Conservation (phyloP, 352 stramenopile species). For the Phytophthora melonis region DNA sequence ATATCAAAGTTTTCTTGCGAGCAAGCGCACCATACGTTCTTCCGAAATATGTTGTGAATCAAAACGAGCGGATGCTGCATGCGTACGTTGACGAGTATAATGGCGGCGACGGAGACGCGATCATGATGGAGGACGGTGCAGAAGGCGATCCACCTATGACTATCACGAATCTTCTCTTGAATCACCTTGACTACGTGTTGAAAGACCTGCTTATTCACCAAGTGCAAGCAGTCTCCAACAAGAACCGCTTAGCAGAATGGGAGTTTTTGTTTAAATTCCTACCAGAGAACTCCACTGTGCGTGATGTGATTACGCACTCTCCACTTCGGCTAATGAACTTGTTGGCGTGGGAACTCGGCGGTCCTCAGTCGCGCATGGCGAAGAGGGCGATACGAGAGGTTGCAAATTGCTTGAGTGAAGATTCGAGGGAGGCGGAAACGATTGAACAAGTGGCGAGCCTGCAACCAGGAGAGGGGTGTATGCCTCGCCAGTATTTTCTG, state of each 20-base stretch:
- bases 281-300: slow-evolving; percentile 63
- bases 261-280: slow-evolving; percentile 80
- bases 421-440: slow-evolving; percentile 25
- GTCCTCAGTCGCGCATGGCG: slow-evolving; percentile 54
- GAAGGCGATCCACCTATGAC: slow-evolving; percentile 31
- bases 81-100: slow-evolving; percentile 53
- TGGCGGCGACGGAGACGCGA: slow-evolving; percentile 28
- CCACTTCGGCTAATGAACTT: slow-evolving; percentile 66
- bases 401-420: slow-evolving; percentile 53
- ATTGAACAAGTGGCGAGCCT: slow-evolving; percentile 32
- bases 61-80: slow-evolving; percentile 66
- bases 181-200: slow-evolving; percentile 60
- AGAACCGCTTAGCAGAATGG: slow-evolving; percentile 65
- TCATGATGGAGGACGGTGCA: slow-evolving; percentile 30
- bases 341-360: slow-evolving; percentile 75
- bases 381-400: slow-evolving; percentile 69
- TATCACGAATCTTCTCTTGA: slow-evolving; percentile 56
- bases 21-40: slow-evolving; percentile 65
- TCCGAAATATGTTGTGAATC: slow-evolving; percentile 66
- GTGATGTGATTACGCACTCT: slow-evolving; percentile 66
- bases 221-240: slow-evolving; percentile 57
- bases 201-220: slow-evolving; percentile 78
- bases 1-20: slow-evolving; percentile 52
- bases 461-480: slow-evolving; percentile 47
- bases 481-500: slow-evolving; percentile 84